Evolutionary conservation across 1,284 basidiomycete genomes (phyloP), one percentile per base, ranked within the genome.

Genomic region (Coriolopsis trogii): DNA sequence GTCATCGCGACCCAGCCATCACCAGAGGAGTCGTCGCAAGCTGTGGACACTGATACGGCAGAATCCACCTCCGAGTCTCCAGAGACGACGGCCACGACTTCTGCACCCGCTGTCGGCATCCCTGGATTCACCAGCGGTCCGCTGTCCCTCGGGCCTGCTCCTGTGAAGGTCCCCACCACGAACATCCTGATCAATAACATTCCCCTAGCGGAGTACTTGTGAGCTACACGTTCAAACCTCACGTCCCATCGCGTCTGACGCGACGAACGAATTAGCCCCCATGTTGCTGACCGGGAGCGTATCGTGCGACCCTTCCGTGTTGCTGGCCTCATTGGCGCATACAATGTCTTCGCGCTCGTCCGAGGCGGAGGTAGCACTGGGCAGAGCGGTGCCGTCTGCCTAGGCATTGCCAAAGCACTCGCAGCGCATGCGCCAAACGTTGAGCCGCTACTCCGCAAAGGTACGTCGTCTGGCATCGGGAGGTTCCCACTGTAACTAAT

Each of bases 311-410:
- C 96, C 0, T 76, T 98, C 51, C 89, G 89, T 60, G 73, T 98
- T 30, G 84, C 93, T 0, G 92, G 92, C 16, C 76, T 90, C n/a
- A 70, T 98, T 10, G 94, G 93, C 26, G 87, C 84, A n/a, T 98
- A 87, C 77, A 98, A 98, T 64, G 78, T 97, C 13, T 98, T 98
- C 63, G 84, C 88, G 2, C 78, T 98, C 38, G 85, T 86, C 23
- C 84, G 92, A 37, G 95, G 96, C 7, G 95, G 96, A 15, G 96
- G 96, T 4, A 85, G 82, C 3, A 87, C 88, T 0, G 94, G 95
- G 2, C 96, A 99, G 70, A 89, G 92, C 8, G 93, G 88, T n/a
- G 95, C 96, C 2, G 73, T 97, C 18, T 85, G 89, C 0, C 82
- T 94, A 60, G 95, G 85, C 15, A 80, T 98, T 51, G 85, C 93